Percentiles rank a stretch among this genome's conserved stretches.
Conservation (phyloP, 495 filamentous ascomycete species). For the Lasiosphaeriaceae sp. region DNA sequence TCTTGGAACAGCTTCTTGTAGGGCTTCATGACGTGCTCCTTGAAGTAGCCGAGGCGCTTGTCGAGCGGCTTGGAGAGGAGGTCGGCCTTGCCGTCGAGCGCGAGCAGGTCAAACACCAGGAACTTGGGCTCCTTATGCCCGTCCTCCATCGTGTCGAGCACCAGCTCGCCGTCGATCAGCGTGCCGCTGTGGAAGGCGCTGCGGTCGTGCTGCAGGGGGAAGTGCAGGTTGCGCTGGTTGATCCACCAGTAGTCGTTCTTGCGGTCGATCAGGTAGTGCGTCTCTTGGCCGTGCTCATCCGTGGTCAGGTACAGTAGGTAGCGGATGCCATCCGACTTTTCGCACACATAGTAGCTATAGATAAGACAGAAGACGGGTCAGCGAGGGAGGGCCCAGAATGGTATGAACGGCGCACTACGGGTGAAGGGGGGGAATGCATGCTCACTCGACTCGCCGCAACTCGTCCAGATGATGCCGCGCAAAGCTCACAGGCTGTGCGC, state of each 20-base stretch:
- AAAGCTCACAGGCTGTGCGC: conserved; percentile 94
- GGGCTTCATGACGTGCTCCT: conserved; percentile 71
- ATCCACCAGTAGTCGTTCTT: conserved; percentile 90
- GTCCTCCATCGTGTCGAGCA: conserved; percentile 65
- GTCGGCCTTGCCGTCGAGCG: conserved; percentile 69
- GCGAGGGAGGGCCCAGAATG: not conserved
- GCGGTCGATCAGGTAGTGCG: conserved; percentile 83
- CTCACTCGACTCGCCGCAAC: conserved; percentile 69
- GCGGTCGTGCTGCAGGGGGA: conserved; percentile 64
- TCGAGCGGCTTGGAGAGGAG: conserved; percentile 73
- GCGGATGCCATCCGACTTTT: conserved; percentile 95
- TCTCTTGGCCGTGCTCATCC: conserved; percentile 52
- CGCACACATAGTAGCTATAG: conserved; percentile 85
- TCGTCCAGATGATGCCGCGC: conserved; percentile 70
- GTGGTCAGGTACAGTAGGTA: conserved; percentile 84
- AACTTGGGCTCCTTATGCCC: conserved; percentile 68
- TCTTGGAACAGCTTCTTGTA: conserved; percentile 66
- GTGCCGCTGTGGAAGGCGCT: conserved; percentile 72
- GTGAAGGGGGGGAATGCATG: not conserved
- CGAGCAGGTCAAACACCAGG: conserved; percentile 88
- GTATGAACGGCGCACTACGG: not conserved
- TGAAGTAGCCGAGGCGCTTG: conserved; percentile 84
- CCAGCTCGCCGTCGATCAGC: conserved; percentile 88
- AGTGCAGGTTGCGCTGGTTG: conserved; percentile 66
- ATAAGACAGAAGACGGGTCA: not conserved